Conservation (phyloP, 352 stramenopile species). For the Thalassiosira exigua region DNA sequence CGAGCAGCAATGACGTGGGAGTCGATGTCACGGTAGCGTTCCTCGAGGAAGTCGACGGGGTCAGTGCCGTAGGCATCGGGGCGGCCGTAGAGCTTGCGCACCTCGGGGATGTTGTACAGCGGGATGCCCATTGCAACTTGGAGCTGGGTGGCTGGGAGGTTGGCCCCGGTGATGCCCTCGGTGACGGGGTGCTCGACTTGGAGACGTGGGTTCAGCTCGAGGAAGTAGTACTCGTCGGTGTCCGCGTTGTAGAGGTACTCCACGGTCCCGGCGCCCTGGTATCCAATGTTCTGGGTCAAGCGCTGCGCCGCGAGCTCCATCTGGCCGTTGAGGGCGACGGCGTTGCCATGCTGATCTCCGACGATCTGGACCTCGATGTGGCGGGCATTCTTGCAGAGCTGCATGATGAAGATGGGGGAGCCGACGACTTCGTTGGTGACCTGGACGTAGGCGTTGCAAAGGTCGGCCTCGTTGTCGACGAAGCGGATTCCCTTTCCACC, state of each 20-base stretch:
- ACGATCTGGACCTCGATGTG: constrained; percentile 99
- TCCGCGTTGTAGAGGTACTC: constrained; percentile 97
- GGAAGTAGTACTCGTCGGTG: constrained; percentile 90
- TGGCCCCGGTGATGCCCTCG: constrained; percentile 99
- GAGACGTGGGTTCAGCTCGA: constrained; percentile 99
- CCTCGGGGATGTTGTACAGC: constrained; percentile 97
- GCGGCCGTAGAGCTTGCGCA: constrained; percentile 94
- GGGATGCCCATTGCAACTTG: constrained; percentile 99
- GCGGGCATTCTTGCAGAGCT: constrained; percentile 94
- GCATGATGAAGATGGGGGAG: constrained; percentile 99
- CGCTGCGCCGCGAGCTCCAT: constrained; percentile 69
- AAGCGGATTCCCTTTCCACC: constrained; percentile 96
- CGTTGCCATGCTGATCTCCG: constrained; percentile 97
- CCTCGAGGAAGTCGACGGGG: constrained; percentile 95
- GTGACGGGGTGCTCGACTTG: constrained; percentile 99
- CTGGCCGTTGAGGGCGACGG: constrained; percentile 92
- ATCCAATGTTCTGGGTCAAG: constrained; percentile 88
- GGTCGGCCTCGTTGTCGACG: constrained; percentile 92
- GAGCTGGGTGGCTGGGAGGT: constrained; percentile 97
- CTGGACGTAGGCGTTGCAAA: constrained; percentile 96
- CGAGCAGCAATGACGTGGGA: constrained; percentile 97
- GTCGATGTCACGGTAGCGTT: constrained; percentile 85
- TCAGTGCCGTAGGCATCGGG: constrained; percentile 91
- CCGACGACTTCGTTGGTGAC: constrained; percentile 97
- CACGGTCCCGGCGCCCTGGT: constrained; percentile 96